Conservation (phyloP, 306 rosid species). For the Rosa lucieae region DNA sequence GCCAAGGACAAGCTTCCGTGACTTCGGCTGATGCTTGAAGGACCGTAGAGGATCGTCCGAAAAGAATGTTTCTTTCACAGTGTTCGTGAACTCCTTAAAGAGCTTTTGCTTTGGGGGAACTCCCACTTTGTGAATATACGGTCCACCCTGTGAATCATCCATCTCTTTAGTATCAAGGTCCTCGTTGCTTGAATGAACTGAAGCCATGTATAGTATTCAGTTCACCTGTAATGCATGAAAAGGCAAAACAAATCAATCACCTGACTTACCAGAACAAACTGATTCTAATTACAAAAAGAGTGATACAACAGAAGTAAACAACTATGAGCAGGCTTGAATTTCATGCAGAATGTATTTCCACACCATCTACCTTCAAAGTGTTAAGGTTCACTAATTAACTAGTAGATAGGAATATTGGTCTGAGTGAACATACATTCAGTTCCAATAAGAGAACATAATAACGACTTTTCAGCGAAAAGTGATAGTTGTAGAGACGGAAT, state of each 20-base stretch:
- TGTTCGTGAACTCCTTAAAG: constrained; percentile 64
- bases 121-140: constrained; percentile 63
- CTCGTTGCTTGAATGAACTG: constrained; percentile 44
- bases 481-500: constrained; percentile 25
- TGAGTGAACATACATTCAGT: not conserved
- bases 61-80: constrained; percentile 79
- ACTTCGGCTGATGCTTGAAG: constrained; percentile 74
- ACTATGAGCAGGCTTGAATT: constrained; percentile 14
- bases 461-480: constrained; percentile 1
- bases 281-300: not conserved
- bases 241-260: constrained; percentile 8
- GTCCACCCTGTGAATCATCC: constrained; percentile 31
- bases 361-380: constrained; percentile 7
- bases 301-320: constrained; percentile 13
- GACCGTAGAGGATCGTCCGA: constrained; percentile 83
- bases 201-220: constrained; percentile 27
- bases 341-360: constrained; percentile 25
- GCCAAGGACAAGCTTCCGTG: constrained; percentile 65
- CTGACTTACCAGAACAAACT: not conserved
- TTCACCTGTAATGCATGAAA: constrained; percentile 40
- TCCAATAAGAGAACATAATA: not conserved
- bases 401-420: not conserved
- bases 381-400: constrained; percentile 8
- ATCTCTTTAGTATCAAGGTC: constrained; percentile 40
- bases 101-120: constrained; percentile 78